phyloP scores from a whole-genome alignment of 2,329 filamentous ascomycete species.

The Beauveria scarabaeidicola region DNA sequence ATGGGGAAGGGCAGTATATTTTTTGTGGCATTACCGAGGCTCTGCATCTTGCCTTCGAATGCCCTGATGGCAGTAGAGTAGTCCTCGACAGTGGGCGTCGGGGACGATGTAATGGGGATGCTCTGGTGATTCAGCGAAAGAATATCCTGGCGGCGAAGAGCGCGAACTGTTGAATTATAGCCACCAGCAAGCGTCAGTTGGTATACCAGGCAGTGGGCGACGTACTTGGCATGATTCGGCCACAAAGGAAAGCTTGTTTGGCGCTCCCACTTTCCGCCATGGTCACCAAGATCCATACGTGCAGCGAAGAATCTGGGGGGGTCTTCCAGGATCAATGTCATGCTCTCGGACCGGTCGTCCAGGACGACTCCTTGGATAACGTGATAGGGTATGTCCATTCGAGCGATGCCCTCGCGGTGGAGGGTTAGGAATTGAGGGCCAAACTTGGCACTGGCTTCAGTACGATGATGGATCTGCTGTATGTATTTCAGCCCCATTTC shows the following conservation, averaged over 20 bases:
- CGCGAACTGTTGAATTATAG: conserved; percentile 19
- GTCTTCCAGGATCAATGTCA: conserved; percentile 43
- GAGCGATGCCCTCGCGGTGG: conserved; percentile 17
- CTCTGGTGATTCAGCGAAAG: conserved; percentile 18
- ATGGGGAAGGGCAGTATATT: conserved; percentile 39
- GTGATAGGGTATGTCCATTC: conserved; percentile 13
- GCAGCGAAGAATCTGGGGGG: conserved; percentile 40
- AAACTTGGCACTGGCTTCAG: conserved; percentile 32
- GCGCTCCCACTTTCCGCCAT: conserved; percentile 19
- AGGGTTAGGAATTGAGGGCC: conserved; percentile 34
- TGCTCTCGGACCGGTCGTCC: conserved; percentile 24
- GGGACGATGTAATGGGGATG: conserved; percentile 9
- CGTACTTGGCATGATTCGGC: conserved; percentile 23
- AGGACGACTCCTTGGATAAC: conserved; percentile 38
- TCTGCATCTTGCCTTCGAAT: conserved; percentile 26
- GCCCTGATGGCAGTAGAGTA: conserved; percentile 18
- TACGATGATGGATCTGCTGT: conserved; percentile 29
- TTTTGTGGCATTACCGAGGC: conserved; percentile 13
- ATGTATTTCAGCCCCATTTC: conserved; percentile 31
- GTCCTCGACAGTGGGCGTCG: conserved; percentile 13
- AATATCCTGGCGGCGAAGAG: conserved; percentile 17
- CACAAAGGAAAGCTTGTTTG: conserved; percentile 19
- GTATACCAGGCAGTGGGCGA: conserved; percentile 38
- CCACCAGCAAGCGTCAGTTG: conserved; percentile 22
- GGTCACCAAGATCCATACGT: background rate